Percentiles rank a stretch among this genome's conserved stretches.
Evolutionary conservation across 345 rosid species (phyloP).

Genomic region (Euclidium syriacum): DNA sequence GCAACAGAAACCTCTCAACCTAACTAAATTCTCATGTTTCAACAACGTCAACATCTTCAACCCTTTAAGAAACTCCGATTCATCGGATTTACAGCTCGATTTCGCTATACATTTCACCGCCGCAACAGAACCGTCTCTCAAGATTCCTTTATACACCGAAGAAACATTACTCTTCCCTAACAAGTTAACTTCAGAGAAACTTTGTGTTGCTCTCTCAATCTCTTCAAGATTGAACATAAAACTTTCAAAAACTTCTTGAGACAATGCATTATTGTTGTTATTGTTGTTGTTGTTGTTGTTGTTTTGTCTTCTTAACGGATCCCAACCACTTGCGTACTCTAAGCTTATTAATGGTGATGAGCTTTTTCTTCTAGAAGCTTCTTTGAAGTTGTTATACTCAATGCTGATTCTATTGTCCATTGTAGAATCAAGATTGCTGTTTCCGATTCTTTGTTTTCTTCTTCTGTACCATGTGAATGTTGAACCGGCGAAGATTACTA

Average conservation of each 20-base stretch:
- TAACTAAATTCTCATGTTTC: conserved; percentile 75
- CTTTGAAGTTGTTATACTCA: conserved; percentile 61
- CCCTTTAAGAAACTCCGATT: conserved; percentile 75
- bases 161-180: conserved; percentile 72
- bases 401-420: conserved; percentile 65
- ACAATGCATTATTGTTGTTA: conserved; percentile 41
- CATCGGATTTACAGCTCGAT: conserved; percentile 81
- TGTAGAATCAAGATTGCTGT: conserved; percentile 45
- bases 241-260: conserved; percentile 85
- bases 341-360: conserved; percentile 76
- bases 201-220: conserved; percentile 89
- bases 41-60: conserved; percentile 61
- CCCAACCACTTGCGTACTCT: conserved; percentile 95
- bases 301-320: conserved; percentile 64
- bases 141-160: conserved; percentile 69
- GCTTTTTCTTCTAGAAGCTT: conserved; percentile 44
- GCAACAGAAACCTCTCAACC: conserved; percentile 90
- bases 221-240: conserved; percentile 90
- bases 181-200: conserved; percentile 73
- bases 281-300: conserved; percentile 33
- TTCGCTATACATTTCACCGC: conserved; percentile 74
- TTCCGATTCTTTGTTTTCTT: conserved; percentile 67
- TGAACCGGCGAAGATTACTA: conserved; percentile 41
- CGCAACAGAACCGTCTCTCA: conserved; percentile 80
- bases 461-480: conserved; percentile 54